phyloP scores from a whole-genome alignment of 2,329 filamentous ascomycete genomes.

The Chaetomiaceae sp. region DNA sequence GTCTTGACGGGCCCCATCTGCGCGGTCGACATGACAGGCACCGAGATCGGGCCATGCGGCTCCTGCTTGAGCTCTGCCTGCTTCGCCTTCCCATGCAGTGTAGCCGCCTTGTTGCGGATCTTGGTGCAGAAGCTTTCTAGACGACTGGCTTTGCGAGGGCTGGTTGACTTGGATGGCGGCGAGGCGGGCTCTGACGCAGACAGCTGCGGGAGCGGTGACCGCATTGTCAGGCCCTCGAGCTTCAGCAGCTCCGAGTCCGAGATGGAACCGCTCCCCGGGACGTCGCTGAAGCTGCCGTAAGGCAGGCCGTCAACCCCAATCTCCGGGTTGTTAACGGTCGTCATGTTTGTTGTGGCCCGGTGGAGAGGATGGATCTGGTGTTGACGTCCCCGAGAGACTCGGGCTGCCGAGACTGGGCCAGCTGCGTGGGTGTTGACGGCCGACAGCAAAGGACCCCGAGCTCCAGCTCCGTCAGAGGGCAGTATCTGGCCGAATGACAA shows the following conservation, averaged over 20 bases:
- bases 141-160: conserved; percentile 27
- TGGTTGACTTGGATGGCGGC: conserved; percentile 22
- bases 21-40: conserved; percentile 18
- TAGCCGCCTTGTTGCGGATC: conserved; percentile 30
- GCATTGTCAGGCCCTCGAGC: conserved; percentile 33
- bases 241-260: conserved; percentile 33
- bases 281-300: conserved; percentile 9
- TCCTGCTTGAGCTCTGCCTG: neutral
- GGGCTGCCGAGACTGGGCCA: neutral
- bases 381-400: neutral
- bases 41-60: neutral
- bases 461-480: neutral
- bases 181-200: conserved; percentile 22
- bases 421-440: too few relatives aligned
- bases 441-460: neutral
- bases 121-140: conserved; percentile 32
- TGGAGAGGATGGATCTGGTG: neutral
- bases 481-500: conserved; percentile 8
- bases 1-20: conserved; percentile 14
- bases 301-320: neutral
- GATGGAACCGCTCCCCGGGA: conserved; percentile 26
- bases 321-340: neutral
- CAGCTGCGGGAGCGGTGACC: conserved; percentile 25
- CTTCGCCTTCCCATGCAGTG: conserved; percentile 17
- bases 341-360: conserved; percentile 5